Evolutionary conservation across 129 eudicot genomes (phyloP).

Genomic region (Dittrichia graveolens): DNA sequence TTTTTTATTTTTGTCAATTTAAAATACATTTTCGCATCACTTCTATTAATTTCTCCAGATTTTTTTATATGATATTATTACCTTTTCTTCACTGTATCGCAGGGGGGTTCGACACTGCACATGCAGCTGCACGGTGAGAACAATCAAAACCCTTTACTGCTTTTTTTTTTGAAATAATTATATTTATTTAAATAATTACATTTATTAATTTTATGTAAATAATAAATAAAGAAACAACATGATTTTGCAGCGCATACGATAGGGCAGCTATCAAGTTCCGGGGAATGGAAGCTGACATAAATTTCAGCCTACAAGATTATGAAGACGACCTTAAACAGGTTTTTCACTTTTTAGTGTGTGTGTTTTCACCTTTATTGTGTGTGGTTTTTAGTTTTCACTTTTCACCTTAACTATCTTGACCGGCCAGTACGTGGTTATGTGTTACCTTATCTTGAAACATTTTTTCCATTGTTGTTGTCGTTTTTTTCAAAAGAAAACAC

Average conservation of each 20-base stretch:
- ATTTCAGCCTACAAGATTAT: slow-evolving; percentile 73
- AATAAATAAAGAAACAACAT: background rate
- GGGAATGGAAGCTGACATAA: slow-evolving; percentile 90
- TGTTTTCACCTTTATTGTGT: slow-evolving; percentile 4
- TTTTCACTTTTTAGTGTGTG: slow-evolving; percentile 10
- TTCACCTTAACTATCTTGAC: slow-evolving; percentile 44
- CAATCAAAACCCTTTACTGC: slow-evolving; percentile 10
- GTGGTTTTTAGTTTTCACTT: slow-evolving; percentile 9
- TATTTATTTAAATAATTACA: background rate
- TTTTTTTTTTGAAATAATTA: background rate
- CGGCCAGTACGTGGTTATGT: slow-evolving; percentile 17
- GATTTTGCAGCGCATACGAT: slow-evolving; percentile 69
- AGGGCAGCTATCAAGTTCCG: slow-evolving; percentile 94
- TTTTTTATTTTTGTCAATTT: background rate
- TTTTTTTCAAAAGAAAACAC: slow-evolving; percentile 2
- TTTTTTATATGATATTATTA: slow-evolving; percentile 1
- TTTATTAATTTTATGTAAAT: background rate
- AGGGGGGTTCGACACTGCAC: slow-evolving; percentile 99
- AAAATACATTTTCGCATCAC: background rate
- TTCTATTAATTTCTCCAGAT: slow-evolving; percentile 12
- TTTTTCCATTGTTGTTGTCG: slow-evolving; percentile 3
- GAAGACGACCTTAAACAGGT: slow-evolving; percentile 91
- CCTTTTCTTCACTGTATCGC: background rate
- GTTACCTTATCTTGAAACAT: slow-evolving; percentile 41
- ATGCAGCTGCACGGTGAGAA: slow-evolving; percentile 92